Base-by-base conservation (phyloP, 352 stramenopile genomes). In the Globisporangium radiosum region DNA sequence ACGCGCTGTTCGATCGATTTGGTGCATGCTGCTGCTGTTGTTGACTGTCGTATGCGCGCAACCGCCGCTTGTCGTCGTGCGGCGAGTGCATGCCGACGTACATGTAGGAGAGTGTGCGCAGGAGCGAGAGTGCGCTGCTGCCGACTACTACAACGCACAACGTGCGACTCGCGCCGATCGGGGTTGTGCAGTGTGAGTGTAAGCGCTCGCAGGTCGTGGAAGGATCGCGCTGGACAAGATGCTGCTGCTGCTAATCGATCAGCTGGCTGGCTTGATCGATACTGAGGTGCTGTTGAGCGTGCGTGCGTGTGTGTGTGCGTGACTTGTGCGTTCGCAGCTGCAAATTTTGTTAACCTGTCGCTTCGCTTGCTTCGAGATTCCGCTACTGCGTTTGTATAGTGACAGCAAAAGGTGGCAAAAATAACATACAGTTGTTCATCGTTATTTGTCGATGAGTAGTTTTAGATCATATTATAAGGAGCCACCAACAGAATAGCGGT, bases 1-100 rank as follows among this genome's bases (percentile, higher is more conserved):
- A 56, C 38, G 17, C 48, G 17, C 47, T 60, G 33, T n/a, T 13
- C 0, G 11, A 25, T 4, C 45, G 45, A 5, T 9, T 33, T 7
- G 42, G 43, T 3, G 8, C 33, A 7, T 40, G 39, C 7, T 52
- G 56, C 11, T 39, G 52, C 10, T 38, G 51, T 38, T 7, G 45
- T 7, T 49, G 45, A 8, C 9, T 7, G 14, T 49, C 45, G 14
- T 49, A 15, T 49, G 14, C 3, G 14, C n/a, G 56, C 48, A 56
- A 44, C 15, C 45, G 48, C 0, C 25, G 49, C 50, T 52, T 52
- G 4, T 64, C 50, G 49, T 47, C 60, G 33, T 57, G 47, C 54
- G 60, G 60, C 54, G 60, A 65, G 54, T 61, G 37, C 50, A 67
- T 67, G 56, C 57, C 52, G 36, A 50, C 60, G 57, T 67, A 64